Evolutionary conservation across 2,329 filamentous ascomycete genomes (phyloP), one percentile per base, ranked within the genome.

Genomic region (Colletotrichum sp.): DNA sequence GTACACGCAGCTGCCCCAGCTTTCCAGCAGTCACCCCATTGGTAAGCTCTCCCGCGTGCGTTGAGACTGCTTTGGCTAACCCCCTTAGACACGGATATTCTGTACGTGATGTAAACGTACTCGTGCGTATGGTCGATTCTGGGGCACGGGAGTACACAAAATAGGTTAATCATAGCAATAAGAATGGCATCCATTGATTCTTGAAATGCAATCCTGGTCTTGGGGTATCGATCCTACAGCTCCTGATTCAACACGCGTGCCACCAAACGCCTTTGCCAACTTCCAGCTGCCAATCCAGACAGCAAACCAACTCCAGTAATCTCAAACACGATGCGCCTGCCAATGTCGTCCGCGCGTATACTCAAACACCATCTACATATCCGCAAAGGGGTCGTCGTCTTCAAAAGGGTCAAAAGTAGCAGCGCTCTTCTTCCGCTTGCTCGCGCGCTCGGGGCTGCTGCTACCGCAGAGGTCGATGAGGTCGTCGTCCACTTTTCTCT

Each of bases 21-120:
- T 99, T 79, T 98, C 96, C 82, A 96, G 95, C 87, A 98, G 96
- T 84, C 97, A 99, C 86, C 97, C 97, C 43, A 88, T 99, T 82
- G 96, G 96, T 98, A 92, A 87, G 93, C 28, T 16, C 4, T 48
- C 43, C 3, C 32, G 34, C 8, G n/a, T 18, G 16, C 3, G 21
- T 13, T 4, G 12, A 6, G 10, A 5, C 7, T 24, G 28, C 30
- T 38, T n/a, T 64, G 61, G 61, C 61, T 64, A 58, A 24, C 16
- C n/a, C 5, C 5, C 28, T 9, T n/a, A 76, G 74, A 76, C 66
- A 76, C 74, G 34, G 56, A 76, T 71, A 34, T 76, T 26, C 60
- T 76, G 13, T 76, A 74, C 60, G 74, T 76, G 8, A 76, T 76
- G 74, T 76, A 56, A 60, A 10, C 28, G 61, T 28, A 3, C 4